These are phyloP conservation scores for Nicotiana tomentosiformis DNA, from an alignment of 257 asterid genomes.

Conservation along the genomic window DNA sequence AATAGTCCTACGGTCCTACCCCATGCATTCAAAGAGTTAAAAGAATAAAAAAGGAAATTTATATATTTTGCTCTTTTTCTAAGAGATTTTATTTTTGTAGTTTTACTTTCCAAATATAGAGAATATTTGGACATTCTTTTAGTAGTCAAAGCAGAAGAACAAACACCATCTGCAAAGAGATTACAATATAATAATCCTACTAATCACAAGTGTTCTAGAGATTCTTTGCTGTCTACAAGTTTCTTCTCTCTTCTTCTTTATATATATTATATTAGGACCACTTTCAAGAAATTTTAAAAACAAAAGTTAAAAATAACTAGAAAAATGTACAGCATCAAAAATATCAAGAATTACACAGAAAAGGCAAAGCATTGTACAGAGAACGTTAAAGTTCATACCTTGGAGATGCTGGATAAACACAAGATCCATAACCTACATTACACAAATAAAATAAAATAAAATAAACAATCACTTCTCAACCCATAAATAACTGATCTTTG, in stretches of 20 bases:
- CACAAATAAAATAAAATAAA: too few relatives aligned
- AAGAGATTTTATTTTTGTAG: background rate
- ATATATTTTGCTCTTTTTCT: too few relatives aligned
- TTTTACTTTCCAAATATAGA: background rate
- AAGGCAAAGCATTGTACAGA: background rate
- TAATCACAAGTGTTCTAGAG: background rate
- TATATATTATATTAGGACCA: background rate
- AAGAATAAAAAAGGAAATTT: too few relatives aligned
- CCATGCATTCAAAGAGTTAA: too few relatives aligned
- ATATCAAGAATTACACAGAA: background rate
- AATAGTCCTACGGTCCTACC: background rate
- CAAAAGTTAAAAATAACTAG: background rate
- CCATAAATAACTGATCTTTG: background rate
- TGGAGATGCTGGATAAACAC: slow-evolving; percentile 68
- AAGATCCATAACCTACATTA: slow-evolving; percentile 80
- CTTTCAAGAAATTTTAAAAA: background rate
- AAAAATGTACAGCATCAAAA: slow-evolving; percentile 11
- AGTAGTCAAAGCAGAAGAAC: background rate
- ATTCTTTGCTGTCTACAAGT: background rate
- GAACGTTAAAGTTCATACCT: slow-evolving; percentile 32
- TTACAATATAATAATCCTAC: background rate
- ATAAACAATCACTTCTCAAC: background rate
- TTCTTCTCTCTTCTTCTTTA: background rate
- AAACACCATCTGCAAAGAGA: background rate
- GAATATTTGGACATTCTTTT: background rate